Percentiles rank a stretch among this genome's conserved stretches.
These are phyloP conservation scores for Hypsizygus marmoreus DNA, from an alignment of 768 basidiomycete species.

Conservation along the genomic window DNA sequence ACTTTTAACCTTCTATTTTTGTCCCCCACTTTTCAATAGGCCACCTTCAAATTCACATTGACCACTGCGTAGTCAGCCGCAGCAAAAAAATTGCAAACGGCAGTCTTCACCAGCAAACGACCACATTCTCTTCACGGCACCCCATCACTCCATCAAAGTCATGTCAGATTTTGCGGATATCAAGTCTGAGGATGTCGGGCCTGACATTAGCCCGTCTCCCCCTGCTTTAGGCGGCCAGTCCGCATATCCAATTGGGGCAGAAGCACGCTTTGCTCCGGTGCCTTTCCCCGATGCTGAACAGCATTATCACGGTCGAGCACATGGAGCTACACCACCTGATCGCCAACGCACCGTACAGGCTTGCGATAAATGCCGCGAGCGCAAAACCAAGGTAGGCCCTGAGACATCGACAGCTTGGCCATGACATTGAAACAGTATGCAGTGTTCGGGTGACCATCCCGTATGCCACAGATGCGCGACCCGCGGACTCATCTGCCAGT, in stretches of 20 bases:
- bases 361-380: constrained; percentile 57
- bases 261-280: constrained; percentile 6
- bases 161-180: constrained; percentile 18
- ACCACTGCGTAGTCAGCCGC: neutral
- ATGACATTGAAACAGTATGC: neutral
- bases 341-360: constrained; percentile 53
- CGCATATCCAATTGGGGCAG: constrained; percentile 7
- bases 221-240: constrained; percentile 11
- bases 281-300: constrained; percentile 17
- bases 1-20: constrained; percentile 15
- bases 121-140: neutral
- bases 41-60: constrained; percentile 1
- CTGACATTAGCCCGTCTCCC: constrained; percentile 8
- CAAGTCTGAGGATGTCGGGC: constrained; percentile 13
- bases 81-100: neutral
- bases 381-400: constrained; percentile 55
- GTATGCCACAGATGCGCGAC: constrained; percentile 51
- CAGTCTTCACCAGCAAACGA: neutral
- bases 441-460: constrained; percentile 64
- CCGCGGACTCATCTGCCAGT: constrained; percentile 53
- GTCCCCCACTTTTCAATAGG: constrained; percentile 12
- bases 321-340: constrained; percentile 21
- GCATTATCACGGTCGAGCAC: constrained; percentile 9
- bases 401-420: neutral
- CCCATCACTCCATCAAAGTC: neutral